phyloP scores from a whole-genome alignment of 768 basidiomycete species.

The Suillus discolor region DNA sequence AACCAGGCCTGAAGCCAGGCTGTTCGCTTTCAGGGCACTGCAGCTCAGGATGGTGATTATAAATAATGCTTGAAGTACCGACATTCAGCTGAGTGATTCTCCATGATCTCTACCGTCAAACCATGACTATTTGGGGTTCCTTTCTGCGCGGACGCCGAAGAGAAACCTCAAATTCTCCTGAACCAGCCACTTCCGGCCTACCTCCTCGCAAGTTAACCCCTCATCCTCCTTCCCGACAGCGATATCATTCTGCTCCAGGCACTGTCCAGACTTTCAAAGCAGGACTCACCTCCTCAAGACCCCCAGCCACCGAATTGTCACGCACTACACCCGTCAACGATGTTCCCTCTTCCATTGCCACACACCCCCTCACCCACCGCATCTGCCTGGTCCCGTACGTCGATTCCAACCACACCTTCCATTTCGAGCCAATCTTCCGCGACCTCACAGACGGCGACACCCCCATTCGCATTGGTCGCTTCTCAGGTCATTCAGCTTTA shows the following conservation, averaged over 20 bases:
- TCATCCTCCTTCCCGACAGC: background rate
- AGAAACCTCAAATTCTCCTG: background rate
- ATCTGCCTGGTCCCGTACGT: conserved; percentile 96
- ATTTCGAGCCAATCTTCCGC: conserved; percentile 90
- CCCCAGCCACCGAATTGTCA: no score
- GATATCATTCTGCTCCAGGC: background rate
- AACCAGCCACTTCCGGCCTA: background rate
- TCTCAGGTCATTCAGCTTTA: conserved; percentile 77
- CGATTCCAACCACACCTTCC: conserved; percentile 84
- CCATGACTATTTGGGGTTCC: background rate
- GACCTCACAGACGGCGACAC: conserved; percentile 74
- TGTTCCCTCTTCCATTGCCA: background rate
- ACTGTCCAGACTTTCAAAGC: background rate
- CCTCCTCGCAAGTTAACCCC: background rate
- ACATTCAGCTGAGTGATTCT: background rate
- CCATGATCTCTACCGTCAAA: background rate
- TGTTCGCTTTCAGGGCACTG: no score
- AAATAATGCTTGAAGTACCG: background rate
- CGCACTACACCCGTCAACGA: no score
- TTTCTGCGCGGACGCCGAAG: background rate
- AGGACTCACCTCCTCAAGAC: background rate
- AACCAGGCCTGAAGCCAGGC: no score
- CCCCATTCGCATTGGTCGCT: conserved; percentile 86
- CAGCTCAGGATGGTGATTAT: no score
- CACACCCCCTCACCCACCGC: conserved; percentile 50